A percentile compares a stretch with the other conserved stretches of the same genome.
These are phyloP conservation scores for Xylariales sp. DNA, from an alignment of 2,329 filamentous ascomycete species.

Conservation along the genomic window DNA sequence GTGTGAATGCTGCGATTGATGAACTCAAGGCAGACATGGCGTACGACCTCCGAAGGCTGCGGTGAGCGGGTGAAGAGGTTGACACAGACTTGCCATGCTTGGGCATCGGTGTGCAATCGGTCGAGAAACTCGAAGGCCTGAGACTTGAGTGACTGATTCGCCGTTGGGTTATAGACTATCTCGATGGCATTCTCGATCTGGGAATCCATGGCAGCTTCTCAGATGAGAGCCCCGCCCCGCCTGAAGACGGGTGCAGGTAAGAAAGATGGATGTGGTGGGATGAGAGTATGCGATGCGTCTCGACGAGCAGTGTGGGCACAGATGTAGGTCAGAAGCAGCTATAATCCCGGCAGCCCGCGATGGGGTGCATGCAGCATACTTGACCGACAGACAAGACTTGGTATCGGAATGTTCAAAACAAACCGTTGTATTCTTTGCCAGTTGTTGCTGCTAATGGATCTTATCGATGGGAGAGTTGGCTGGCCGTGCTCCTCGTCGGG, in stretches of 20 bases:
- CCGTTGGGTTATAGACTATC: constrained; percentile 81
- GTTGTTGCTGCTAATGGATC: too few species aligned
- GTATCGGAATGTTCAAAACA: too few species aligned
- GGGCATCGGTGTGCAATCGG: constrained; percentile 75
- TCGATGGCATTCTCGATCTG: constrained; percentile 94
- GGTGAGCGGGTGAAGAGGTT: constrained; percentile 78
- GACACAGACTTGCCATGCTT: constrained; percentile 88
- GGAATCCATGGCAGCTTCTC: constrained; percentile 3
- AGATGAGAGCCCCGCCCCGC: constrained; percentile 4
- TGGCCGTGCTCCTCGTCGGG: too few species aligned
- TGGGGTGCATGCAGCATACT: constrained; percentile 38
- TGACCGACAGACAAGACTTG: constrained; percentile 12
- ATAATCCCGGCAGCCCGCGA: constrained; percentile 36
- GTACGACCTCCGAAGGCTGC: constrained; percentile 74
- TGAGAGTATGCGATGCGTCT: too few species aligned
- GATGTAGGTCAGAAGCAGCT: constrained; percentile 32
- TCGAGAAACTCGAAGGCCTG: constrained; percentile 80
- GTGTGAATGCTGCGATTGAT: constrained; percentile 88
- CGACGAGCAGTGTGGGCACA: too few species aligned
- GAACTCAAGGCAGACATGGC: constrained; percentile 85
- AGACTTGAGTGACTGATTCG: constrained; percentile 68
- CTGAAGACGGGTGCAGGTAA: background rate
- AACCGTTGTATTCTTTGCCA: too few species aligned
- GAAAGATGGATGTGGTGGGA: too few species aligned
- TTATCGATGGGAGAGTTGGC: too few species aligned